Percentiles rank a stretch among this genome's conserved stretches.
phyloP scores from a whole-genome alignment of 495 filamentous ascomycete genomes.

The Penicillium riverlandense region DNA sequence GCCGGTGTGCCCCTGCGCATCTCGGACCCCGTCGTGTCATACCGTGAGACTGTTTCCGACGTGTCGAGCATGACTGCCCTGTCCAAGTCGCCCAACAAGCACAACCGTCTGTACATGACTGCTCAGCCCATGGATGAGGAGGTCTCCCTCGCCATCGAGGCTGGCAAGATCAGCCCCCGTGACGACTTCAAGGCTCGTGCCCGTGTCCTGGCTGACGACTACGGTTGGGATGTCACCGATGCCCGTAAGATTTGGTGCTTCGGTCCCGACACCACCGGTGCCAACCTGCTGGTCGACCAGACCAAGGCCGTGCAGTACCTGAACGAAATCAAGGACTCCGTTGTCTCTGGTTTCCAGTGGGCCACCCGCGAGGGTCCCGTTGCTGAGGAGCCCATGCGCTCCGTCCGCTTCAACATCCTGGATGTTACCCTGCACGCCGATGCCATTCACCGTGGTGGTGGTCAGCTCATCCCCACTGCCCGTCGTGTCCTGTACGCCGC shows the following conservation, averaged over 20 bases:
- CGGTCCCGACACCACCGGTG: constrained; percentile 93
- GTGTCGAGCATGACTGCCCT: constrained; percentile 89
- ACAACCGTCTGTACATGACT: constrained; percentile 97
- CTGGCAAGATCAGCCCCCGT: constrained; percentile 85
- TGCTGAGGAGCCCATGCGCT: constrained; percentile 96
- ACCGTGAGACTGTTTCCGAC: constrained; percentile 87
- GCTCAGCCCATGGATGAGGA: constrained; percentile 89
- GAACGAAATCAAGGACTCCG: constrained; percentile 99
- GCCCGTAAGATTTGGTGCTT: constrained; percentile 99
- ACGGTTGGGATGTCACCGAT: constrained; percentile 99
- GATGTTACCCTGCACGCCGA: constrained; percentile 99
- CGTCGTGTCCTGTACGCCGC: constrained; percentile 96
- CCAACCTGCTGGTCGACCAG: constrained; percentile 98
- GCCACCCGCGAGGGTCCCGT: constrained; percentile 95
- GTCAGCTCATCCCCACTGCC: constrained; percentile 95
- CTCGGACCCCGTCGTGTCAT: constrained; percentile 94
- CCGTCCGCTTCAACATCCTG: constrained; percentile 95
- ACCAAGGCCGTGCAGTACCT: constrained; percentile 99
- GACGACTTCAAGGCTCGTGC: constrained; percentile 99
- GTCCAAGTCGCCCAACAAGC: constrained; percentile 99
- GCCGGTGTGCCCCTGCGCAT: constrained; percentile 94
- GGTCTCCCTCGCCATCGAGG: constrained; percentile 82
- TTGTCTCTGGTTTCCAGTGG: constrained; percentile 99
- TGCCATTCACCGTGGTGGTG: constrained; percentile 99
- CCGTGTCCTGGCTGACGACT: constrained; percentile 92